Evolutionary conservation across 352 stramenopile genomes (phyloP).

Genomic region (Globisporangium nagaii): DNA sequence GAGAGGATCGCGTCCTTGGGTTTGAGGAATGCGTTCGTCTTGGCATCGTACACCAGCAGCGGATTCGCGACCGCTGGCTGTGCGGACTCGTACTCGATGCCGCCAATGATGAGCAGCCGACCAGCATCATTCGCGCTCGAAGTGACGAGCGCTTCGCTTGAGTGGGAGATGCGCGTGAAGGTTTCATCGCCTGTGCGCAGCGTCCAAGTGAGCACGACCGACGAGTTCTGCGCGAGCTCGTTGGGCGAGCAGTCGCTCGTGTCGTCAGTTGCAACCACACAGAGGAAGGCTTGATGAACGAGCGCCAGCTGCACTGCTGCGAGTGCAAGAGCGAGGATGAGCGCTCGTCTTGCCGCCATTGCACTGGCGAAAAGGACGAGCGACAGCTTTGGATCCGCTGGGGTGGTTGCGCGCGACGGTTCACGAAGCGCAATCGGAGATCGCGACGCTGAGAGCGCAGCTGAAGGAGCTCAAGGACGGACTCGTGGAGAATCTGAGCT

Average conservation of each 20-base stretch:
- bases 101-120: conserved; percentile 48
- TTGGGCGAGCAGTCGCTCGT: conserved; percentile 1
- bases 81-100: conserved; percentile 64
- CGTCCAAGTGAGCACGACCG: conserved; percentile 24
- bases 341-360: neutral
- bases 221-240: conserved; percentile 10
- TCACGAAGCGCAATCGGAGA: conserved; percentile 18
- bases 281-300: neutral
- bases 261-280: no score
- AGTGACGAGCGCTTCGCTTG: conserved; percentile 20
- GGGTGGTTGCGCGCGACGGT: no score
- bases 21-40: conserved; percentile 30
- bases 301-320: neutral
- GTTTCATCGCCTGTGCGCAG: conserved; percentile 22
- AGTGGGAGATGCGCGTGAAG: conserved; percentile 53
- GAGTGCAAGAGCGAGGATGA: neutral
- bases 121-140: conserved; percentile 6
- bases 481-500: conserved; percentile 20
- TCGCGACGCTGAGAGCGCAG: conserved; percentile 29
- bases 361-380: no score
- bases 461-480: conserved; percentile 39
- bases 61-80: conserved; percentile 53
- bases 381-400: no score
- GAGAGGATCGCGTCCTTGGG: conserved; percentile 51
- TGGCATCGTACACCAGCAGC: conserved; percentile 46